Percentiles rank a stretch among this genome's conserved stretches.
phyloP scores from a whole-genome alignment of 2,329 filamentous ascomycete genomes.

The Colletotrichum tabaci region DNA sequence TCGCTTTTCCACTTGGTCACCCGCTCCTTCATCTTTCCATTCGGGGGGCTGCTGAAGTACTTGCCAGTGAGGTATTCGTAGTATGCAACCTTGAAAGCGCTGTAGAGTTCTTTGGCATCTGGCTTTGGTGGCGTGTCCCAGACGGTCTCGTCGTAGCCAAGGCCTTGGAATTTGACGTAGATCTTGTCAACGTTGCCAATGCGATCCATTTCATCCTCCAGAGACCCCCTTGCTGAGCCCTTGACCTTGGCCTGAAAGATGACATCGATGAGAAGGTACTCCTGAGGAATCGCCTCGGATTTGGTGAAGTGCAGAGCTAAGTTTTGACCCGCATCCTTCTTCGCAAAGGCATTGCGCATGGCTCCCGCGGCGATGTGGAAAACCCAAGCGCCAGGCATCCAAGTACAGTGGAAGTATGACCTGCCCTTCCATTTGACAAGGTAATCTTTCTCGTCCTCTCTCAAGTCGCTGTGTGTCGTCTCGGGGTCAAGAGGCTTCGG shows the following conservation, averaged over 20 bases:
- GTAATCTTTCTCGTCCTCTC: constrained; percentile 87
- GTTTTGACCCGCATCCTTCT: constrained; percentile 71
- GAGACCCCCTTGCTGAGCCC: constrained; percentile 12
- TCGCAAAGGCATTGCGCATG: constrained; percentile 84
- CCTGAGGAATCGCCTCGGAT: constrained; percentile 88
- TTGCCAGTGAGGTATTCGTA: constrained; percentile 87
- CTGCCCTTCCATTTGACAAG: constrained; percentile 87
- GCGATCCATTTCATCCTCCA: constrained; percentile 77
- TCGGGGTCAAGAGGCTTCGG: constrained; percentile 66
- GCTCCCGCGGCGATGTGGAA: constrained; percentile 75
- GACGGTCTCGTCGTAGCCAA: constrained; percentile 90
- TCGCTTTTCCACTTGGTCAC: constrained; percentile 76
- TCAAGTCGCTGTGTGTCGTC: constrained; percentile 67
- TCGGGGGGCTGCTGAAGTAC: constrained; percentile 74
- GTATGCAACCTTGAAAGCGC: constrained; percentile 86
- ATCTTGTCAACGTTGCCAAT: constrained; percentile 81
- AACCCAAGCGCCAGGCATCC: constrained; percentile 93
- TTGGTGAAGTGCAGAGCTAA: constrained; percentile 73
- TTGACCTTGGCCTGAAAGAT: constrained; percentile 78
- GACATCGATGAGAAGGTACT: constrained; percentile 88
- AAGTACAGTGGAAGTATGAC: constrained; percentile 86
- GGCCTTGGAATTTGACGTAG: constrained; percentile 91
- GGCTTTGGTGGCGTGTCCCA: constrained; percentile 87
- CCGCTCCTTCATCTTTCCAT: constrained; percentile 75
- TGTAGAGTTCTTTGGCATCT: constrained; percentile 77